phyloP scores from a whole-genome alignment of 164 flowering plant species.

The Piper longum region DNA sequence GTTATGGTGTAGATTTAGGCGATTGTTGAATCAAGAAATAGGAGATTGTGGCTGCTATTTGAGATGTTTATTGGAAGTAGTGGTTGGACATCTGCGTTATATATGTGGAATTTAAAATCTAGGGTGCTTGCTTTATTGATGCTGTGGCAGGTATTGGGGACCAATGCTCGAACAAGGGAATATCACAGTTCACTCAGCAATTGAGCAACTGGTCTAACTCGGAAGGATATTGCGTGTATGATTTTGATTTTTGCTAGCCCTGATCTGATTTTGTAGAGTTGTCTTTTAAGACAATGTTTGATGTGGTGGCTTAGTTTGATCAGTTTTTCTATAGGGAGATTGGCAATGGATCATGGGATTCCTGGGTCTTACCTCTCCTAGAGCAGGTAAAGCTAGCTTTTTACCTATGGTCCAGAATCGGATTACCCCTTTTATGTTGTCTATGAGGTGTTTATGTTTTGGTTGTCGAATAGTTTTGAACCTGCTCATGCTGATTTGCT shows the following conservation, averaged over 20 bases:
- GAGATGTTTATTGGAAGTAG: neutral
- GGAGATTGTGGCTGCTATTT: neutral
- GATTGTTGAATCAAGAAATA: neutral
- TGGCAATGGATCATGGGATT: constrained; percentile 87
- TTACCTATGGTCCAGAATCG: neutral
- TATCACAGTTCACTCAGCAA: constrained; percentile 43
- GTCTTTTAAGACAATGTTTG: neutral
- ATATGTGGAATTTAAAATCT: neutral
- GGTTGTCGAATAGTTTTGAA: too few species aligned
- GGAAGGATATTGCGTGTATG: constrained; percentile 72
- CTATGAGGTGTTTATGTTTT: neutral
- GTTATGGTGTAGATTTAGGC: neutral
- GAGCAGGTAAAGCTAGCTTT: constrained; percentile 39
- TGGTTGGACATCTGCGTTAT: neutral
- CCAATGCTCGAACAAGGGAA: constrained; percentile 49
- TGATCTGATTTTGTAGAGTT: neutral
- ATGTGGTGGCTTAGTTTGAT: neutral
- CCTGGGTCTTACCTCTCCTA: constrained; percentile 76
- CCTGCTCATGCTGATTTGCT: too few species aligned
- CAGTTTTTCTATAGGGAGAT: constrained; percentile 47
- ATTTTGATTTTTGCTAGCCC: neutral
- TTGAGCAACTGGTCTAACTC: constrained; percentile 47
- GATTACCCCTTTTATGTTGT: neutral
- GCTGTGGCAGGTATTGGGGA: constrained; percentile 60
- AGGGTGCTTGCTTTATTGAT: neutral